Evolutionary conservation across 176 grass and related monocot genomes (phyloP), one percentile per base, ranked within the genome.

Genomic region (Carex pumila): DNA sequence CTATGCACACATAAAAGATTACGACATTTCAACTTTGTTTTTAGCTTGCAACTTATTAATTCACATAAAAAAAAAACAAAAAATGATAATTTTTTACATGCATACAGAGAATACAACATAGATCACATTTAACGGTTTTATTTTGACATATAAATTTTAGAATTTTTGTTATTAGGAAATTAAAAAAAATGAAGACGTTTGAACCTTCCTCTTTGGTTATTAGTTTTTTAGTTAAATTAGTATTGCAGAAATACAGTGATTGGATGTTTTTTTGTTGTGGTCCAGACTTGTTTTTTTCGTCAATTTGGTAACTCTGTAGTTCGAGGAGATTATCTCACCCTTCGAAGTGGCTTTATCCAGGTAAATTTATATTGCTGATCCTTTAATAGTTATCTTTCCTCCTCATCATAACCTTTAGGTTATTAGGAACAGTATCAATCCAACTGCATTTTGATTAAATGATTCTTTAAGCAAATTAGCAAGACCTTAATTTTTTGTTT

Each of bases 291-390:
- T 85, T 98, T 98, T 82, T 84, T 98, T 5, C 89, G 91, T 6
- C 96, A 98, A 61, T 98, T 98, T 85, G 93, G 92, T 77, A 87
- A 89, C 41, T 98, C 93, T 86, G 96, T 98, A 80, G 93, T 95
- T 86, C 88, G 96, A 88, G 91, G 92, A 61, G 96, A 98, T 80
- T 98, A 95, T 57, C 91, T 98, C 85, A 98, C 94, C 25, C 96
- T 98, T 34, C 91, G 96, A 37, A 90, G 86, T 71, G 96, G 96
- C 84, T 99, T 99, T 88, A 95, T 99, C 75, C 79, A 92, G 93
- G 96, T 99, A 90, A 41, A 56, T 29, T 14, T 36, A 59, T 61
- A 74, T 61, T 15, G 36, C 11, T 47, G 18, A 2, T 55, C 4
- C 47, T 53, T 76, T 18, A 2, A 34, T 32, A 18, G 37, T 39